Base-by-base conservation (phyloP, 352 stramenopile species). In the Pythium brassicae region DNA sequence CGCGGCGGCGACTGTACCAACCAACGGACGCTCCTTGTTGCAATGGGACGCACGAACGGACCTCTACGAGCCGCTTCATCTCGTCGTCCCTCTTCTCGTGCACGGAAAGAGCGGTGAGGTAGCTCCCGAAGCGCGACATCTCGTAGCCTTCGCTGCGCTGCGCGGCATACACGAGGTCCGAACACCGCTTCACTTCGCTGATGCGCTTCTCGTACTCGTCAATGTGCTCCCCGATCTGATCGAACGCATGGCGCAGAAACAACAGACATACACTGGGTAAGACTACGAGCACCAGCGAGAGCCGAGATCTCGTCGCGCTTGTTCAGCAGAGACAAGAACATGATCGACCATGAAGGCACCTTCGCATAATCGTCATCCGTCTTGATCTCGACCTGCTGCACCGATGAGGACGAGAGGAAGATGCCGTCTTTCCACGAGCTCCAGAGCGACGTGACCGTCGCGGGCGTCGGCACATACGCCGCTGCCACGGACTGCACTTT, bases 341-440 rank as follows among this genome's bases (percentile, higher is more conserved):
- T n/a, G n/a, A n/a, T n/a, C n/a, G n/a, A n/a, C n/a, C n/a, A n/a
- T n/a, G n/a, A n/a, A n/a, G n/a, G n/a, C 34, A 89, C 81, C 64
- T 76, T 89, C 17, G 74, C 71, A 55, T 94, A 94, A n/a, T 89
- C 85, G 50, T 94, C 85, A 44, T 94, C 85, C 6, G 78, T 91
- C 52, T 89, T 88, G 56, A 94, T 93, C 48, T 94, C 85, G 7
- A 94, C 81, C 61, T 86, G 81, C 57, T 92, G 85, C 14, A 92
- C 81, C 14, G 85, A 89, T 14, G 81, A 87, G 7, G 77, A 70
- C 10, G 63, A 66, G 25, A 93, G 58, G 37, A 92, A 89, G 10
- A 89, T 71, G 7, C 81, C 83, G 53, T 94, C 85, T 59, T 88
- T 91, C 50, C 92, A 65, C 17, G 83, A 90, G 50, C 78, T 91